These are phyloP conservation scores for Plantago elongata DNA, from an alignment of 257 asterid genomes.

Conservation along the genomic window DNA sequence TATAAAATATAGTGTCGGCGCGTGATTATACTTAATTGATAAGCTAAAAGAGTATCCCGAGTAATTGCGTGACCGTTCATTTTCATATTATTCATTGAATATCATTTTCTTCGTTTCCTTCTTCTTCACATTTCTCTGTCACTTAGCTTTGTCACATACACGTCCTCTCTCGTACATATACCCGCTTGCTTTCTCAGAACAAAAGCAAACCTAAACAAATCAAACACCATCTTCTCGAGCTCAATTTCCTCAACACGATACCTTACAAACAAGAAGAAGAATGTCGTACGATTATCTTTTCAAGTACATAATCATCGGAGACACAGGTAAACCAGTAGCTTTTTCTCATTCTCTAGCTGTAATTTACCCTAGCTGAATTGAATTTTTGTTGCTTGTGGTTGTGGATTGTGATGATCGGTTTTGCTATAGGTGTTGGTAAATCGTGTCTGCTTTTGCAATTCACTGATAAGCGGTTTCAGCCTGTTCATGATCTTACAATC, in stretches of 20 bases:
- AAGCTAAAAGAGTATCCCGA: too few species aligned
- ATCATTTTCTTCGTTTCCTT: too few species aligned
- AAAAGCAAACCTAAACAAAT: too few species aligned
- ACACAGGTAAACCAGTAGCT: slow-evolving; percentile 34
- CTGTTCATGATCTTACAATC: slow-evolving; percentile 74
- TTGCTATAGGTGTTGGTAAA: slow-evolving; percentile 74
- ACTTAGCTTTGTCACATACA: too few species aligned
- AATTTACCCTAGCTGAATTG: background rate
- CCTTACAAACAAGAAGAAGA: slow-evolving; percentile 5
- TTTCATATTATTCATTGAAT: too few species aligned
- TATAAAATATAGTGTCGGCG: too few species aligned
- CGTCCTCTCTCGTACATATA: background rate
- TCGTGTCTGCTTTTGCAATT: slow-evolving; percentile 87
- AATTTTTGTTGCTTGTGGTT: background rate
- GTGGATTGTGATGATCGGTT: background rate
- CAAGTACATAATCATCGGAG: slow-evolving; percentile 72
- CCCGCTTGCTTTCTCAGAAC: background rate
- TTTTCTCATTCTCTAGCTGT: background rate
- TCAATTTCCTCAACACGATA: background rate
- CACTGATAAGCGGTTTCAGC: slow-evolving; percentile 82
- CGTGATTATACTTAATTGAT: too few species aligned
- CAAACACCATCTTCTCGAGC: background rate
- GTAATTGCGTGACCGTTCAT: too few species aligned
- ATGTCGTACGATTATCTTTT: slow-evolving; percentile 69
- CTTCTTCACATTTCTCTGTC: too few species aligned